Evolutionary conservation across 148 eudicot species (phyloP), one percentile per base, ranked within the genome.

Genomic region (Linanthus parryae): DNA sequence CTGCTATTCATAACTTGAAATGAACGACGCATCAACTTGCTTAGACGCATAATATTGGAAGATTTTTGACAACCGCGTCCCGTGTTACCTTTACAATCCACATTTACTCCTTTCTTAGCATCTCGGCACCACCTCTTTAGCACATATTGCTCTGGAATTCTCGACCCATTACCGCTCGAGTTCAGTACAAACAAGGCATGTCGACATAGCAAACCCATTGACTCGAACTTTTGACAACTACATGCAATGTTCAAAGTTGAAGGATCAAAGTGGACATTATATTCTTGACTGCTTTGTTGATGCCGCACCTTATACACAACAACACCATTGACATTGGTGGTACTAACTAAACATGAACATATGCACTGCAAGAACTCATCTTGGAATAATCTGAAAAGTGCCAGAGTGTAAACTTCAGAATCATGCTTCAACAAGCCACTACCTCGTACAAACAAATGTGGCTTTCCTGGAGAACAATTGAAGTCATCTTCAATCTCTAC

Each of bases 211-310:
- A 29, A 50, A 7, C 39, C 54, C 54, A 50, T 29, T 5, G 54
- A 50, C 24, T 50, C 54, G 31, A 50, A 50, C 20, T 27, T 50
- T 50, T 50, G 37, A 8, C 54, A 50, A 30, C 54, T 29, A 1
- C 54, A 50, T 4, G 8, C 12, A 1, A 50, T 7, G 9, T 8
- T 15, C 1, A 16, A 15, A 20, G 30, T n/a, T 4, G 20, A 17
- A 1, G 16, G 33, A 50, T 50, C 14, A 30, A 50, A 50, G 13
- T 28, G 54, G 8, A 50, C 54, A 28, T 16, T 16, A 27, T 30
- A 24, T 24, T 50, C 54, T 29, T 39, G 17, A 15, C 11, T 15
- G 9, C 38, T 15, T 8, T 16, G 22, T 0, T 2, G 8, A 7
- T 13, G 11, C 8, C 20, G 8, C 9, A 50, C 35, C 23, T 15